Evolutionary conservation across 768 basidiomycete genomes (phyloP), one percentile per base, ranked within the genome.

Genomic region (Lanmaoa pseudosensibilis): DNA sequence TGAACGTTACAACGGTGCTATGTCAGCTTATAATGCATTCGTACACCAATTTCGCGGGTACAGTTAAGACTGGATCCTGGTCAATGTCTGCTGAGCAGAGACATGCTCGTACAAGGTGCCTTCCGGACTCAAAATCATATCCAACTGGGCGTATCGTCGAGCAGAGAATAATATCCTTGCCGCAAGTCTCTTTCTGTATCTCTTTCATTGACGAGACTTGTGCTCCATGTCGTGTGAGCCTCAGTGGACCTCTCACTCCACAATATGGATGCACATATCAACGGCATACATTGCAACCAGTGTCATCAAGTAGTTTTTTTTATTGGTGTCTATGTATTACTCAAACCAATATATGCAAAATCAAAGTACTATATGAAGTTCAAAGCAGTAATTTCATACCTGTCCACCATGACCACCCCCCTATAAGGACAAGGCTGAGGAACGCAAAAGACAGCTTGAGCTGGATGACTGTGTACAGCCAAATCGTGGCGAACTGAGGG

Each of bases 91-190:
- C 46, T 23, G 23, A 37, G 44, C 3, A 9, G 33, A 50, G 27
- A 19, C 48, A 67, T 81, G 89, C 88, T 87, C 77, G 82, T 84
- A 85, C 34, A 86, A 88, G 88, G 88, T 90, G 86, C 88, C 86
- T 69, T 74, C 63, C 80, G 80, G 83, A 81, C 75, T 58, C 68
- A 78, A 88, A 78, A 65, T 65, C 74, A 75, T 79, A 80, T 77
- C 80, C 81, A 80, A 78, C 56, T 53, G 73, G 87, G 88, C 85
- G 88, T 90, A 90, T 90, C 71, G 77, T 86, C 83, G 85, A 86
- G 87, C 88, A 81, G 63, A 89, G 38, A 89, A 75, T 53, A 53
- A 75, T 12, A 25, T 45, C 13, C 25, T 47, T 39, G 39, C 50
- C 25, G 3, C 30, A 36, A 21, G 1, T 56, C 27, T 32, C 41